Evolutionary conservation across 2,329 filamentous ascomycete genomes (phyloP).

Genomic region (Paecilomyces sp.): DNA sequence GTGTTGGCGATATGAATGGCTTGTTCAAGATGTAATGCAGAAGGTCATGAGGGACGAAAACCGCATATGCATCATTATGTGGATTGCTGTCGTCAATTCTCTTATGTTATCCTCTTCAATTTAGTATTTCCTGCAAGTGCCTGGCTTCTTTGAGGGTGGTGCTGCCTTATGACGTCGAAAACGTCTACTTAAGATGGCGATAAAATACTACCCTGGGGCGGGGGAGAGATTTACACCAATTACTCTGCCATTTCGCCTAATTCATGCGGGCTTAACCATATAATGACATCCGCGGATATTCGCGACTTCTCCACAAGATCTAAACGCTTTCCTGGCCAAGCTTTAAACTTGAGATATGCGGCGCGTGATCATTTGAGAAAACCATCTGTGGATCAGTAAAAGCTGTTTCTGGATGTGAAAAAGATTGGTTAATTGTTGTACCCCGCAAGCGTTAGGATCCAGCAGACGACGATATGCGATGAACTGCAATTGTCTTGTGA

Average conservation of each 20-base stretch:
- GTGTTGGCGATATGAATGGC: no score
- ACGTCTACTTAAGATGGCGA: background rate
- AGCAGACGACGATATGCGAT: background rate
- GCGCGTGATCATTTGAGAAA: background rate
- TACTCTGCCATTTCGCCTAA: background rate
- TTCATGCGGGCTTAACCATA: background rate
- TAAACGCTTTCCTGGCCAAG: background rate
- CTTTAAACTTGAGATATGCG: background rate
- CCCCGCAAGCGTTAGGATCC: background rate
- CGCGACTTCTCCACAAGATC: background rate
- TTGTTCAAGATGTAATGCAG: no score
- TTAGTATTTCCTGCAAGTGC: background rate
- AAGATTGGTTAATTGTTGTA: background rate
- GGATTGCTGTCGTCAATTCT: no score
- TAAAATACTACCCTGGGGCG: background rate
- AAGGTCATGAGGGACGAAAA: no score
- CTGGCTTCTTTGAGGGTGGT: background rate
- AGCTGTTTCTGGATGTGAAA: background rate
- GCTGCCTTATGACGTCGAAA: background rate
- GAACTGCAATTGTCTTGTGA: background rate
- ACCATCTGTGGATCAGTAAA: background rate
- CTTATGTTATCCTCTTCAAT: background rate
- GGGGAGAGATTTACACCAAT: background rate
- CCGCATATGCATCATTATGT: no score
- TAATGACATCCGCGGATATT: background rate